Conservation (phyloP, 2,329 filamentous ascomycete species). For the Pseudogymnoascus sp. region DNA sequence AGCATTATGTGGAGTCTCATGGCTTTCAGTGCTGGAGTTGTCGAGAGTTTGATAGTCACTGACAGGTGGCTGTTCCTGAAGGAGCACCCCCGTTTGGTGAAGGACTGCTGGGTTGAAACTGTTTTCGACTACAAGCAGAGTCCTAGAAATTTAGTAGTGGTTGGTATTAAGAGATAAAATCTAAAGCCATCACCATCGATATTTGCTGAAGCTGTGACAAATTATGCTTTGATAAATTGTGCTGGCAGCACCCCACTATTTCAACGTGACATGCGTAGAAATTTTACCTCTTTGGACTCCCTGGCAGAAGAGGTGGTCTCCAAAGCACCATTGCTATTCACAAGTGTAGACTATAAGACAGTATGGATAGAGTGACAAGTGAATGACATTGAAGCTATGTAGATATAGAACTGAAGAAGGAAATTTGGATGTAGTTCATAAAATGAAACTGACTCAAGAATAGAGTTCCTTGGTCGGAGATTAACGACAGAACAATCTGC, state of each 20-base stretch:
- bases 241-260: conserved; percentile 3
- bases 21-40: conserved; percentile 85
- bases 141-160: conserved; percentile 85
- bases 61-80: conserved; percentile 83
- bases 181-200: not conserved
- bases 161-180: conserved; percentile 62
- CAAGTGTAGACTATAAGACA: not conserved
- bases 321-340: not conserved
- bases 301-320: not conserved
- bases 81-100: conserved; percentile 64
- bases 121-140: conserved; percentile 85
- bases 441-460: conserved; percentile 34
- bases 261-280: not conserved
- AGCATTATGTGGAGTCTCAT: conserved; percentile 89
- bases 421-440: conserved; percentile 30
- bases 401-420: not conserved
- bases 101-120: conserved; percentile 80
- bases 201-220: not conserved
- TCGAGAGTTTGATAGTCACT: conserved; percentile 82
- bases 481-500: conserved; percentile 32
- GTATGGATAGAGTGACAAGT: not conserved
- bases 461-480: conserved; percentile 30
- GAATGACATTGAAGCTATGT: not conserved
- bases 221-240: not conserved
- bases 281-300: not conserved